Evolutionary conservation across 2,329 filamentous ascomycete species (phyloP).

Genomic region (Paracamarosporium sp.): DNA sequence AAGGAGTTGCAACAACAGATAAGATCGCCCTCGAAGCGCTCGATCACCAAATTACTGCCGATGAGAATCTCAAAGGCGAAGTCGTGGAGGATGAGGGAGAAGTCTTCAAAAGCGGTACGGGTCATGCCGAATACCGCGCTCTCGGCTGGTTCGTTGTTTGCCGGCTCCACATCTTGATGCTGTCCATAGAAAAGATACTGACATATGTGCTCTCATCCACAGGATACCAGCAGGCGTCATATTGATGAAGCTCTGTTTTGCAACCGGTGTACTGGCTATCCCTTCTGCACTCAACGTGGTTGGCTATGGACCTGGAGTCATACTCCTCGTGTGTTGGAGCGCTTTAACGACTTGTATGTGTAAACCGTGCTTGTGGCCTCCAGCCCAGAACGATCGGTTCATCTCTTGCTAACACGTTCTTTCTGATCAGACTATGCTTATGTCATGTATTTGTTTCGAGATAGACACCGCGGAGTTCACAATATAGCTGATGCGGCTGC

Average conservation of each 20-base stretch:
- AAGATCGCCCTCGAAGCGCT: conserved; percentile 1
- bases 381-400: too few species aligned
- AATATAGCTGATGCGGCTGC: conserved; percentile 11
- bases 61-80: conserved; percentile 7
- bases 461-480: conserved; percentile 4
- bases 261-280: conserved; percentile 1
- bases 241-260: conserved; percentile 2
- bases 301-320: background rate
- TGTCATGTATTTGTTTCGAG: conserved; percentile 7
- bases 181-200: background rate
- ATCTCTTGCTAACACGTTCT: too few species aligned
- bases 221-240: background rate
- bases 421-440: conserved; percentile 6
- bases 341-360: conserved; percentile 1
- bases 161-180: too few species aligned
- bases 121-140: conserved; percentile 7
- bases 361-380: background rate
- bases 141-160: conserved; percentile 2
- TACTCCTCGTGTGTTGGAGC: background rate
- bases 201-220: background rate
- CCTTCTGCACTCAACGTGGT: conserved; percentile 1
- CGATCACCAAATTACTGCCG: conserved; percentile 1
- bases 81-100: conserved; percentile 10
- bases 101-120: conserved; percentile 7
- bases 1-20: background rate